These are phyloP conservation scores for Kazachstania kunashirensis DNA, from an alignment of 805 yeast genomes.

Conservation along the genomic window DNA sequence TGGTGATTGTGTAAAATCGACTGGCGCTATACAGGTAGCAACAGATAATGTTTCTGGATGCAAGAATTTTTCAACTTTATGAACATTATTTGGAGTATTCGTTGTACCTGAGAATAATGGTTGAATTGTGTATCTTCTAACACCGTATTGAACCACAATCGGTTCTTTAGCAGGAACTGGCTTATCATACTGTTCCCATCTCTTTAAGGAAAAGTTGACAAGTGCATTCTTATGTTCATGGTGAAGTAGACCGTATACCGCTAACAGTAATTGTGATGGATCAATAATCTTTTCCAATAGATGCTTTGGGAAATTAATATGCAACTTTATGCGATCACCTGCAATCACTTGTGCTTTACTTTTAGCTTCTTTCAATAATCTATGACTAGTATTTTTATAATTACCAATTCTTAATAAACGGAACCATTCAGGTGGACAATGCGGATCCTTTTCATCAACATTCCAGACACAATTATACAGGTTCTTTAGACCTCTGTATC, in stretches of 20 bases:
- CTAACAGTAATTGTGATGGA: conserved; percentile 41
- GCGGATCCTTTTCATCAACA: conserved; percentile 67
- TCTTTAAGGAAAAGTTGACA: conserved; percentile 68
- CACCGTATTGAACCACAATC: conserved; percentile 84
- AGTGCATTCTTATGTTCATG: conserved; percentile 84
- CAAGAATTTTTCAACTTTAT: conserved; percentile 73
- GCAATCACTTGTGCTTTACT: conserved; percentile 39
- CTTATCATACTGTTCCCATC: conserved; percentile 83
- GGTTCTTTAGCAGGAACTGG: conserved; percentile 80
- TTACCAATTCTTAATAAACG: conserved; percentile 65
- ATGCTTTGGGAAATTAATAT: conserved; percentile 45
- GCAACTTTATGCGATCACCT: conserved; percentile 57
- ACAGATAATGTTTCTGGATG: conserved; percentile 67
- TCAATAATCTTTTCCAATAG: conserved; percentile 37
- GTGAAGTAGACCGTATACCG: conserved; percentile 62
- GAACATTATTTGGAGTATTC: conserved; percentile 72
- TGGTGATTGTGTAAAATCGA: conserved; percentile 74
- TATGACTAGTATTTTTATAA: conserved; percentile 66
- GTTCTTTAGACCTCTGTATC: conserved; percentile 83
- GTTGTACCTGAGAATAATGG: conserved; percentile 79
- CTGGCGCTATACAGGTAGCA: conserved; percentile 86
- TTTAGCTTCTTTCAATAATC: conserved; percentile 49
- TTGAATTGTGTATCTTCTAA: conserved; percentile 71
- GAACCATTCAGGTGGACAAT: conserved; percentile 70
- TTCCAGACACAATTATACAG: conserved; percentile 80